A percentile compares a stretch with the other conserved stretches of the same genome.
phyloP scores from a whole-genome alignment of 495 filamentous ascomycete genomes.

The Neurospora hispaniola region DNA sequence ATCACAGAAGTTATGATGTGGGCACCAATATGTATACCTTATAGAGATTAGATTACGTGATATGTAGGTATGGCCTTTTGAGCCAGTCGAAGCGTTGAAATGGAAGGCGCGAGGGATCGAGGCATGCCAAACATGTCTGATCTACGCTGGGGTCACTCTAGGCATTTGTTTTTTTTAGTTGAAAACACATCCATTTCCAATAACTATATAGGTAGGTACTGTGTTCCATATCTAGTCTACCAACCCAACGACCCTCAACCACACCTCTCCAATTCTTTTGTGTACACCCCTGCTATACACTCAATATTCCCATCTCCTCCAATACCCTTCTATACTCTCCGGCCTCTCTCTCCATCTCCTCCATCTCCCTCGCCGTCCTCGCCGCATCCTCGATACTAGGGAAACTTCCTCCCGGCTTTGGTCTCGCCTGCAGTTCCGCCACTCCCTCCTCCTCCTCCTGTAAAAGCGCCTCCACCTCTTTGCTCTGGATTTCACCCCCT shows the following conservation, averaged over 20 bases:
- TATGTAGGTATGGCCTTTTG: neutral
- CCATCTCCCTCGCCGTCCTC: constrained; percentile 54
- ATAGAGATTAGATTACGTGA: neutral
- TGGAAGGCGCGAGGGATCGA: no score
- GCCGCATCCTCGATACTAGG: constrained; percentile 53
- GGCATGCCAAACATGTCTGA: neutral
- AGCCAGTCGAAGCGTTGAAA: no score
- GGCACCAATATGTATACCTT: neutral
- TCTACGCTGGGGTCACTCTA: neutral
- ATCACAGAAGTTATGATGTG: neutral
- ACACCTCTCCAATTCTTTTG: neutral
- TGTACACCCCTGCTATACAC: neutral
- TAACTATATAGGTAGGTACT: neutral
- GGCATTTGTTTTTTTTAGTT: neutral
- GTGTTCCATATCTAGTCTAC: neutral
- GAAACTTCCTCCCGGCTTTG: constrained; percentile 35
- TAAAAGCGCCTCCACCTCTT: neutral
- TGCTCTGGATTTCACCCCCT: neutral
- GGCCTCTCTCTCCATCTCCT: constrained; percentile 78
- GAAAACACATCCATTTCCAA: neutral
- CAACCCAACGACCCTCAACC: neutral
- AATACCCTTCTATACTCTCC: constrained; percentile 41
- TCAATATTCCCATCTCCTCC: constrained; percentile 20
- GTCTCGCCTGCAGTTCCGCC: constrained; percentile 11
- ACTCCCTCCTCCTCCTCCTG: neutral